phyloP scores from a whole-genome alignment of 352 stramenopile species.

The Pythium utonaiense region DNA sequence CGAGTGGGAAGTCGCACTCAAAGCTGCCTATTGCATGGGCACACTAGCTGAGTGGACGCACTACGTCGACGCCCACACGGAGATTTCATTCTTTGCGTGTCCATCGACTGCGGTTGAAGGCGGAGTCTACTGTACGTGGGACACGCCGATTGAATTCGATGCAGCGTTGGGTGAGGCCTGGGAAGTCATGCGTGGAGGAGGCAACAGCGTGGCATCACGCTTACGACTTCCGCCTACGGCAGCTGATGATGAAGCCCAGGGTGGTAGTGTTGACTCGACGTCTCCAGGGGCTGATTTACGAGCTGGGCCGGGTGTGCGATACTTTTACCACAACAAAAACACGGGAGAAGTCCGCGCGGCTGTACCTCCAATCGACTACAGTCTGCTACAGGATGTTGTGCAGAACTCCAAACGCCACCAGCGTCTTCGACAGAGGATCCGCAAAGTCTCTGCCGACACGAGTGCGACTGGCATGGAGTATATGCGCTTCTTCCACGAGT shows the following conservation, averaged over 20 bases:
- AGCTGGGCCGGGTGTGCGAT: constrained; percentile 28
- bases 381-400: constrained; percentile 63
- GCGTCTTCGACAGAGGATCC: constrained; percentile 50
- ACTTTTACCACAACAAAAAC: constrained; percentile 62
- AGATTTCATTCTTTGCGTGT: constrained; percentile 50
- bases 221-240: constrained; percentile 2
- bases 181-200: constrained; percentile 45
- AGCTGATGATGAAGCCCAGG: background rate
- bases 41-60: constrained; percentile 71
- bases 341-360: constrained; percentile 44
- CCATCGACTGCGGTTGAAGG: background rate
- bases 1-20: constrained; percentile 45
- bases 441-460: constrained; percentile 39
- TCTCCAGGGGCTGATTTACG: background rate
- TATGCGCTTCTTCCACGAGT: constrained; percentile 62
- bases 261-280: background rate
- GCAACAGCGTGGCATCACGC: constrained; percentile 13
- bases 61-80: constrained; percentile 56
- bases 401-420: constrained; percentile 67
- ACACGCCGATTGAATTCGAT: constrained; percentile 66
- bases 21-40: constrained; percentile 45
- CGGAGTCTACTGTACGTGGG: constrained; percentile 41
- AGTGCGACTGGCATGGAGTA: constrained; percentile 66
- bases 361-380: constrained; percentile 54
- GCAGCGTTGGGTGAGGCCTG: constrained; percentile 55